These are phyloP conservation scores for Neurospora sp. DNA, from an alignment of 495 filamentous ascomycete species.

Conservation along the genomic window DNA sequence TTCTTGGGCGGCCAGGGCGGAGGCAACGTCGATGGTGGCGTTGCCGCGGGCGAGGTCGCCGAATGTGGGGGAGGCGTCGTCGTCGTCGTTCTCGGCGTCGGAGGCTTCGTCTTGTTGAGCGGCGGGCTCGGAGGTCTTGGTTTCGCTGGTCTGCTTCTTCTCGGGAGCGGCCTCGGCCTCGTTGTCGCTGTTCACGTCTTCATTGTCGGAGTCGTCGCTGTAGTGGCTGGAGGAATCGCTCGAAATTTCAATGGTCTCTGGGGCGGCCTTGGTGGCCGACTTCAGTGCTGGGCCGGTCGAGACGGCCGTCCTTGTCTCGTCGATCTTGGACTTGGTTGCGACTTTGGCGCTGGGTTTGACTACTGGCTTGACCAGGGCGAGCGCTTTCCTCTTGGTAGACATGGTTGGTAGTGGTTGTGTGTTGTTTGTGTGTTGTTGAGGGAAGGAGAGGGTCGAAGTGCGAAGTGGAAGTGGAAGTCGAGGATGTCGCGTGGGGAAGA, in stretches of 20 bases:
- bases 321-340: conserved; percentile 51
- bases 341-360: conserved; percentile 51
- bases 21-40: conserved; percentile 69
- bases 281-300: conserved; percentile 19
- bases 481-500: not conserved
- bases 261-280: conserved; percentile 14
- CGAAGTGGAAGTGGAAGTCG: not conserved
- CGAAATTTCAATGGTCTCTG: conserved; percentile 42
- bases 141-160: not conserved
- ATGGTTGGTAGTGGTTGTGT: conserved; percentile 17
- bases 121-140: not conserved
- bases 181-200: conserved; percentile 18
- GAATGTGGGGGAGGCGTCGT: conserved; percentile 46
- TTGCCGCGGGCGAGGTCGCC: conserved; percentile 74
- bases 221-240: conserved; percentile 42
- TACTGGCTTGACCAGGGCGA: conserved; percentile 36
- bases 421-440: not conserved
- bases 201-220: conserved; percentile 27
- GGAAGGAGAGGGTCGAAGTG: not conserved
- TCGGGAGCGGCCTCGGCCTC: conserved; percentile 9
- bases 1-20: conserved; percentile 38
- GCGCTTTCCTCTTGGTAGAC: conserved; percentile 43
- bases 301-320: conserved; percentile 67
- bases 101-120: conserved; percentile 1
- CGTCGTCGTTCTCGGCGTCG: conserved; percentile 30